Percentiles rank a stretch among this genome's conserved stretches.
Conservation (phyloP, 306 rosid species). For the Casuarina equisetifolia region DNA sequence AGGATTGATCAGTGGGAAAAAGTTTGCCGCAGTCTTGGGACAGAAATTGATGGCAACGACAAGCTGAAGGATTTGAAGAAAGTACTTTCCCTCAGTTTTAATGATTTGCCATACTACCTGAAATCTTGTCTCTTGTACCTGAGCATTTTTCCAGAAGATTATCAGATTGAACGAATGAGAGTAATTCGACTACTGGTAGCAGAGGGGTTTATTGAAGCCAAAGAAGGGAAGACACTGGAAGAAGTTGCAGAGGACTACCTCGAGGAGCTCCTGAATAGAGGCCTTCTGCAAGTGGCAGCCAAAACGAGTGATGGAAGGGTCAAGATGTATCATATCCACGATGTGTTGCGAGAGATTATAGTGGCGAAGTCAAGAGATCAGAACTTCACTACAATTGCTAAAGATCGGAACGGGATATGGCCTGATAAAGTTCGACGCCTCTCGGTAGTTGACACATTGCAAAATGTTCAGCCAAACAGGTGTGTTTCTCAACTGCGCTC, state of each 20-base stretch:
- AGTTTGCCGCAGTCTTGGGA: slow-evolving; percentile 1
- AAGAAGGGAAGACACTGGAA: slow-evolving; percentile 12
- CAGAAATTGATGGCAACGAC: slow-evolving; percentile 4
- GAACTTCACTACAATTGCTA: slow-evolving; percentile 45
- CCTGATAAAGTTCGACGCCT: slow-evolving; percentile 54
- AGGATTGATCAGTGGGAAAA: slow-evolving; percentile 10
- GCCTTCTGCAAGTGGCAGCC: slow-evolving; percentile 2
- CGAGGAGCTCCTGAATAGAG: slow-evolving; percentile 12
- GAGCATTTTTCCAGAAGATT: slow-evolving; percentile 31
- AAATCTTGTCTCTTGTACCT: slow-evolving; percentile 24
- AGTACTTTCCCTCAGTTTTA: slow-evolving; percentile 23
- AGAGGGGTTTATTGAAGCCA: slow-evolving; percentile 7
- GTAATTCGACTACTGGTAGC: background rate
- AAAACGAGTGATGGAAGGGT: slow-evolving; percentile 7
- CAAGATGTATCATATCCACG: slow-evolving; percentile 47
- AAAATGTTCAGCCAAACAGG: slow-evolving; percentile 40
- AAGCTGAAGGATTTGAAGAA: slow-evolving; percentile 7
- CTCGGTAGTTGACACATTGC: slow-evolving; percentile 35
- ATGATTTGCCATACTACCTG: slow-evolving; percentile 27
- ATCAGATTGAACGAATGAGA: background rate
- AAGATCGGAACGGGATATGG: slow-evolving; percentile 35
- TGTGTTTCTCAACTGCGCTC: slow-evolving; percentile 55
- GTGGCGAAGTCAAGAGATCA: slow-evolving; percentile 48
- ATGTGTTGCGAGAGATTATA: slow-evolving; percentile 51
- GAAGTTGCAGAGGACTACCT: slow-evolving; percentile 10